Conservation (phyloP, 805 yeast species). For the Candida nitratophila region DNA sequence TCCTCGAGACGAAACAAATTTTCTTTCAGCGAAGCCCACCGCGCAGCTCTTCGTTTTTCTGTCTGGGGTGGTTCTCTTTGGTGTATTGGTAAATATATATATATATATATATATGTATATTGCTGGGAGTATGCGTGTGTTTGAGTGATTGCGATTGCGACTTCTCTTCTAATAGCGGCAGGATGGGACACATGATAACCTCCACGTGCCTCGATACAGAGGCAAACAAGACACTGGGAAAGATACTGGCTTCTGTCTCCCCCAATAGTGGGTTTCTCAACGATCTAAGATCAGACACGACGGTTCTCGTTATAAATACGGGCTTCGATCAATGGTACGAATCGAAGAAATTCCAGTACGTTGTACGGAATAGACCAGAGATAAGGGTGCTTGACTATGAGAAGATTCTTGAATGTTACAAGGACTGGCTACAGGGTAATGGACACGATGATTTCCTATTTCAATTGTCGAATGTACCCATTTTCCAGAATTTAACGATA, state of each 20-base stretch:
- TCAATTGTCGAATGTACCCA: slow-evolving; percentile 17
- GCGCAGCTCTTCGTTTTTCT: no score
- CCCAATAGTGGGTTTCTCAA: slow-evolving; percentile 13
- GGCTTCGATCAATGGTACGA: slow-evolving; percentile 20
- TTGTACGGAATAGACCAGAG: slow-evolving; percentile 46
- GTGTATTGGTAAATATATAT: not conserved
- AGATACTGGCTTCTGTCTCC: slow-evolving; percentile 9
- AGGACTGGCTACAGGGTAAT: slow-evolving; percentile 51
- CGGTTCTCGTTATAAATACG: slow-evolving; percentile 18
- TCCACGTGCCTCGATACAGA: slow-evolving; percentile 18
- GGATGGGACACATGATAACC: slow-evolving; percentile 11
- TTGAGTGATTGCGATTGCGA: no score
- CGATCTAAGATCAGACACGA: slow-evolving; percentile 22
- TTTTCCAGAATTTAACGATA: slow-evolving; percentile 36
- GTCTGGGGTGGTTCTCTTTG: no score
- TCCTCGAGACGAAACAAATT: no score
- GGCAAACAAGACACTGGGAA: slow-evolving; percentile 10
- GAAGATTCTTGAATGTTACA: slow-evolving; percentile 37
- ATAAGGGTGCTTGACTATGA: slow-evolving; percentile 45
- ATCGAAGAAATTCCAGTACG: slow-evolving; percentile 48
- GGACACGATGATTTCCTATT: not conserved
- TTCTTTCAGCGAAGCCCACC: no score
- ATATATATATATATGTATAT: no score
- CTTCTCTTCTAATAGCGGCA: no score
- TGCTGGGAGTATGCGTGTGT: no score